Conservation (phyloP, 176 grass and related monocot species). For the Cenchrus americanus region DNA sequence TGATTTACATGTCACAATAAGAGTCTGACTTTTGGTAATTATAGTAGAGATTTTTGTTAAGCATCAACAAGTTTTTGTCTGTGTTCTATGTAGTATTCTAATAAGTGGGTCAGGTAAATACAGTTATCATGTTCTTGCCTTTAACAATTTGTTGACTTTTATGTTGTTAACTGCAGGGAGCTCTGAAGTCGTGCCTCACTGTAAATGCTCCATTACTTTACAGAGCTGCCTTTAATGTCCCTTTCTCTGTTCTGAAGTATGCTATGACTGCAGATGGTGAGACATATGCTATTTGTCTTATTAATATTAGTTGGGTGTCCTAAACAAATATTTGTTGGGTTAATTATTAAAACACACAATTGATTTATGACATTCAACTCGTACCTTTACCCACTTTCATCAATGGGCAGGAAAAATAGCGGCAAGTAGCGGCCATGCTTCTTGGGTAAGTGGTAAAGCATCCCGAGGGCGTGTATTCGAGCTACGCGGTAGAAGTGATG, state of each 20-base stretch:
- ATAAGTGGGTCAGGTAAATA: neutral
- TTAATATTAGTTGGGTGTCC: neutral
- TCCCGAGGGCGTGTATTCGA: constrained; percentile 93
- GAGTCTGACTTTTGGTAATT: neutral
- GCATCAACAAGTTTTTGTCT: neutral
- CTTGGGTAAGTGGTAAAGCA: constrained; percentile 92
- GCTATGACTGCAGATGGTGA: constrained; percentile 98
- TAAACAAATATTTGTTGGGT: neutral
- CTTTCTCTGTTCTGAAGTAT: constrained; percentile 93
- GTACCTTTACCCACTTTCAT: constrained; percentile 11
- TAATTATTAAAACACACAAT: neutral
- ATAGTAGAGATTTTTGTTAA: neutral
- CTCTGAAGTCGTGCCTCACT: constrained; percentile 79
- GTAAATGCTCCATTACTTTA: constrained; percentile 98
- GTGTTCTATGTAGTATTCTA: neutral
- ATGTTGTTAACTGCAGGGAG: constrained; percentile 63
- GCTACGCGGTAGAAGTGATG: constrained; percentile 93
- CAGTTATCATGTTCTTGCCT: constrained; percentile 6
- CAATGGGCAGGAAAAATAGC: constrained; percentile 90
- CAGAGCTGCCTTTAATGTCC: constrained; percentile 79
- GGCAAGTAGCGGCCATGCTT: constrained; percentile 86
- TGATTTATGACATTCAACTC: neutral
- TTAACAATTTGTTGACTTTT: neutral
- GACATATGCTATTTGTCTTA: constrained; percentile 21
- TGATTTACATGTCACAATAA: neutral